Evolutionary conservation across 768 basidiomycete genomes (phyloP).

Genomic region (Tulasnella sp.): DNA sequence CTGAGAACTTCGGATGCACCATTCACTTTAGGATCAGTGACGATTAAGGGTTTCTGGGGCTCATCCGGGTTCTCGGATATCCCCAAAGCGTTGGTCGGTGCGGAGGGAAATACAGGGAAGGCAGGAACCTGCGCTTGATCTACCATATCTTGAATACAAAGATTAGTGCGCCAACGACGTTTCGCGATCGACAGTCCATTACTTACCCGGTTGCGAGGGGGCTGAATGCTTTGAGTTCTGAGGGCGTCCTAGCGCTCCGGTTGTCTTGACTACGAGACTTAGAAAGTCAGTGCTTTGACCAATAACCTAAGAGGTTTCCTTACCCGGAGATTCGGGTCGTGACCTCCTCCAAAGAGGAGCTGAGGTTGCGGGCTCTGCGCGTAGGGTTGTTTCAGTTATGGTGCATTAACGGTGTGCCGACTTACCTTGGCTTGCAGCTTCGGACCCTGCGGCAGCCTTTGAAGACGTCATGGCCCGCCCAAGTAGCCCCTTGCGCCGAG

Average conservation of each 20-base stretch:
- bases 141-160: not conserved
- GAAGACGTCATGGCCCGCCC: not conserved
- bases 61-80: not conserved
- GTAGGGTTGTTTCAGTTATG: not conserved
- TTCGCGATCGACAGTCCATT: not conserved
- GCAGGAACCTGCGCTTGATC: not conserved
- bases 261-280: not conserved
- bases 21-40: not conserved
- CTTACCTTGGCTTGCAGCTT: not conserved
- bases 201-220: not conserved
- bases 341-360: not conserved
- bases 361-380: not conserved
- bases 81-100: not conserved
- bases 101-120: not conserved
- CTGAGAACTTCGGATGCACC: not conserved
- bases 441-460: not conserved
- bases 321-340: not conserved
- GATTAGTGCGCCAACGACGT: no score
- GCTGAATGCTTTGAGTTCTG: not conserved
- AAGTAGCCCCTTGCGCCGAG: not conserved
- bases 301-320: not conserved
- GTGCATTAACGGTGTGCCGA: not conserved
- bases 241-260: not conserved
- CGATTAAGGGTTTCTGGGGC: not conserved
- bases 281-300: not conserved